phyloP scores from a whole-genome alignment of 208 protist genomes.

The Blastocrithidia nonstop region DNA sequence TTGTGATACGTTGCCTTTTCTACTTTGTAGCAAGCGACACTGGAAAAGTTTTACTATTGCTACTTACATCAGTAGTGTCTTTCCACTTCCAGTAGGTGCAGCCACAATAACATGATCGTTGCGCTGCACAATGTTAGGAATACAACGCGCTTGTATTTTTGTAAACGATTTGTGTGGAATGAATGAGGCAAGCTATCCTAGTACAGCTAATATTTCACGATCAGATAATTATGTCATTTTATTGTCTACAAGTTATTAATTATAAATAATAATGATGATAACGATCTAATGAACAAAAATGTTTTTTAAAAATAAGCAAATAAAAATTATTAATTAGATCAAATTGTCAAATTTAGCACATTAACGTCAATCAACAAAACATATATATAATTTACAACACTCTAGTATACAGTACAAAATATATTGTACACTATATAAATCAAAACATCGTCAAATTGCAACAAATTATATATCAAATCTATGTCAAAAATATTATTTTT shows the following conservation, averaged over 20 bases:
- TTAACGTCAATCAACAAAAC: no score
- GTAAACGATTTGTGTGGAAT: constrained; percentile 38
- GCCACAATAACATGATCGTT: constrained; percentile 61
- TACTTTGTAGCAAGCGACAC: constrained; percentile 12
- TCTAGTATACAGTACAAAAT: no score
- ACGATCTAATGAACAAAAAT: constrained; percentile 1
- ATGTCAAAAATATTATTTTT: no score
- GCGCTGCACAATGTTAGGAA: constrained; percentile 31
- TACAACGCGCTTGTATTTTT: constrained; percentile 25
- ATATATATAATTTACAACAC: no score
- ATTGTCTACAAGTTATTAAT: not conserved
- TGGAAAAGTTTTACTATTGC: constrained; percentile 80
- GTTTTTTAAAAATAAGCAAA: constrained; percentile 2
- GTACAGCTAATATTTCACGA: constrained; percentile 4
- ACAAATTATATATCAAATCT: no score
- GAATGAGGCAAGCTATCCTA: constrained; percentile 31
- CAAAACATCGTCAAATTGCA: no score
- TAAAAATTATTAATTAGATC: no score
- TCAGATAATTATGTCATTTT: not conserved
- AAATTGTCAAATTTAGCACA: no score
- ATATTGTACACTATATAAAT: no score
- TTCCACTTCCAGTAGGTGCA: constrained; percentile 82
- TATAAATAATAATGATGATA: constrained; percentile 4
- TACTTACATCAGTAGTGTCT: constrained; percentile 76
- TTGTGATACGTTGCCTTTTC: no score